Evolutionary conservation across 2,329 filamentous ascomycete genomes (phyloP).

Genomic region (Talaromyces verruculosus): DNA sequence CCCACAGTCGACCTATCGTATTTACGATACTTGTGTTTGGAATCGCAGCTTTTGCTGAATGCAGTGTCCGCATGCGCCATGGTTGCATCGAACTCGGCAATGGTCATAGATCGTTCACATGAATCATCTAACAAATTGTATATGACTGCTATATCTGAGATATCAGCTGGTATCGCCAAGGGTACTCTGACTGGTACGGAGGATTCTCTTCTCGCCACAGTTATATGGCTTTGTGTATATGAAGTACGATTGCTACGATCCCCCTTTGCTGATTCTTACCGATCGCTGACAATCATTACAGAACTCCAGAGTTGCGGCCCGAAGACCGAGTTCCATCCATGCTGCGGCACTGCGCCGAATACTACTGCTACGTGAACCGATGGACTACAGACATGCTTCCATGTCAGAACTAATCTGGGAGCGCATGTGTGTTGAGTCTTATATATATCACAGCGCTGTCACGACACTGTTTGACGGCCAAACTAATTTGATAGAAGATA

Average conservation of each 20-base stretch:
- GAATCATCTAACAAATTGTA: conserved; percentile 8
- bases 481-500: conserved; percentile 15
- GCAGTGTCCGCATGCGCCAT: conserved; percentile 18
- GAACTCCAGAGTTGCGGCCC: conserved; percentile 6
- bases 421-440: conserved; percentile 20
- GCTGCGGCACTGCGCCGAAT: conserved; percentile 16
- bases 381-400: conserved; percentile 3
- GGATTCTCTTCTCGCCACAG: conserved; percentile 15
- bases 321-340: conserved; percentile 14
- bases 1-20: conserved; percentile 17
- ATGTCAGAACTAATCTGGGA: conserved; percentile 17
- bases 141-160: conserved; percentile 16
- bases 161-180: conserved; percentile 12
- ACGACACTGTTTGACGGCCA: conserved; percentile 17
- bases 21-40: conserved; percentile 19
- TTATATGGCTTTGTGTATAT: conserved; percentile 19
- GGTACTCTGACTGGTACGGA: conserved; percentile 13
- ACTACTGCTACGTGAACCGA: conserved; percentile 15
- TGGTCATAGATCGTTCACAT: neutral
- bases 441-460: conserved; percentile 20
- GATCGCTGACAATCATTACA: neutral
- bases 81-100: neutral
- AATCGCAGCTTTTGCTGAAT: conserved; percentile 15
- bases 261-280: too few relatives aligned
- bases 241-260: neutral